phyloP scores from a whole-genome alignment of 179 eudicot species.

The Vitellaria paradoxa region DNA sequence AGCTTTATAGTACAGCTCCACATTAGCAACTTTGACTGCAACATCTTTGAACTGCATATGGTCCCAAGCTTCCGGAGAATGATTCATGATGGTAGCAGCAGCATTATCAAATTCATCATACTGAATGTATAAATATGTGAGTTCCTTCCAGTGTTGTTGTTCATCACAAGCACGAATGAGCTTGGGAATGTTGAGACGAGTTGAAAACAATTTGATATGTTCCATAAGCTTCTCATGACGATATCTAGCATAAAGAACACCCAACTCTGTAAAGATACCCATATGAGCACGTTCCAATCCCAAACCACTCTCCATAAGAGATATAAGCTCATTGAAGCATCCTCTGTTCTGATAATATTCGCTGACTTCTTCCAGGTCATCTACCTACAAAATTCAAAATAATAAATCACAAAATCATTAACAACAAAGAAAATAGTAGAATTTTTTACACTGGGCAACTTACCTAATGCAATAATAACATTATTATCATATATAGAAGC shows the following conservation, averaged over 20 bases:
- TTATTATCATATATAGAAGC: neutral
- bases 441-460: neutral
- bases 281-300: conserved; percentile 99
- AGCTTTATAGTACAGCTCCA: conserved; percentile 93
- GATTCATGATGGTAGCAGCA: conserved; percentile 94
- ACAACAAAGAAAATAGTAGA: neutral
- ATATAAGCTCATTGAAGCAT: conserved; percentile 78
- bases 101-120: conserved; percentile 98
- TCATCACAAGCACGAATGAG: conserved; percentile 95
- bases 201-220: conserved; percentile 87
- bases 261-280: conserved; percentile 96
- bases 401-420: neutral
- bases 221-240: conserved; percentile 98
- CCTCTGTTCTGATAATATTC: conserved; percentile 93
- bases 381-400: conserved; percentile 48
- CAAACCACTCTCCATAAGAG: conserved; percentile 95
- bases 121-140: conserved; percentile 80
- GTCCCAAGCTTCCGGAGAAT: conserved; percentile 99
- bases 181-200: conserved; percentile 96
- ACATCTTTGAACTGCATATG: conserved; percentile 98
- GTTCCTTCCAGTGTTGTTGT: conserved; percentile 97
- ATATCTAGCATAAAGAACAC: conserved; percentile 94
- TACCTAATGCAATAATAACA: neutral
- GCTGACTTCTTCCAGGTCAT: conserved; percentile 94
- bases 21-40: conserved; percentile 85